Evolutionary conservation across 1,284 basidiomycete genomes (phyloP).

Genomic region (Dichomitus squalens): DNA sequence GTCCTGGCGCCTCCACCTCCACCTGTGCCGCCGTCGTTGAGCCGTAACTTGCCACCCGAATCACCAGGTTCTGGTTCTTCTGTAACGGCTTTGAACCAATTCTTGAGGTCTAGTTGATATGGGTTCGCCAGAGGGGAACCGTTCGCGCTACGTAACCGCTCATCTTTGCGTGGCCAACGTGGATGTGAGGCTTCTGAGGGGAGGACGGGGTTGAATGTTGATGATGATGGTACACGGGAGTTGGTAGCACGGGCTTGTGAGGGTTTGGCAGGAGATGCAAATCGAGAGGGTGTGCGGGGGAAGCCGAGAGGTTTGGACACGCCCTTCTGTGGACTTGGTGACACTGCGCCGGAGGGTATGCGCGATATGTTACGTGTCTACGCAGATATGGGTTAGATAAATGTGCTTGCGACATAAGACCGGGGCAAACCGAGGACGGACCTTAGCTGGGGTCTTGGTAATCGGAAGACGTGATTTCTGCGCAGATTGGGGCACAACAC

Average conservation of each 20-base stretch:
- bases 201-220: slow-evolving; percentile 70
- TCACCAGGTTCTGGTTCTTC: slow-evolving; percentile 18
- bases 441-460: slow-evolving; percentile 51
- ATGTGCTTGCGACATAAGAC: background rate
- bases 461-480: slow-evolving; percentile 45
- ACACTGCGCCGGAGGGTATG: slow-evolving; percentile 38
- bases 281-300: slow-evolving; percentile 40
- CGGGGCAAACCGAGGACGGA: slow-evolving; percentile 33
- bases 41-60: slow-evolving; percentile 5
- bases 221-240: slow-evolving; percentile 59
- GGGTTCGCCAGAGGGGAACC: slow-evolving; percentile 79
- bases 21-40: no score
- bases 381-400: background rate
- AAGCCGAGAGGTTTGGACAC: slow-evolving; percentile 29
- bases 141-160: slow-evolving; percentile 74
- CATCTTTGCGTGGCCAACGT: slow-evolving; percentile 61
- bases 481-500: slow-evolving; percentile 49
- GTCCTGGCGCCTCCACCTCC: slow-evolving; percentile 21
- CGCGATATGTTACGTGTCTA: slow-evolving; percentile 32
- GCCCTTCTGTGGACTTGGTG: slow-evolving; percentile 60
- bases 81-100: slow-evolving; percentile 35
- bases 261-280: slow-evolving; percentile 46
- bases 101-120: slow-evolving; percentile 55
- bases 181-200: slow-evolving; percentile 69
- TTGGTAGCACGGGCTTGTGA: slow-evolving; percentile 19